Percentiles rank a stretch among this genome's conserved stretches.
Conservation (phyloP, 352 stramenopile species). For the Pythium insidiosum region DNA sequence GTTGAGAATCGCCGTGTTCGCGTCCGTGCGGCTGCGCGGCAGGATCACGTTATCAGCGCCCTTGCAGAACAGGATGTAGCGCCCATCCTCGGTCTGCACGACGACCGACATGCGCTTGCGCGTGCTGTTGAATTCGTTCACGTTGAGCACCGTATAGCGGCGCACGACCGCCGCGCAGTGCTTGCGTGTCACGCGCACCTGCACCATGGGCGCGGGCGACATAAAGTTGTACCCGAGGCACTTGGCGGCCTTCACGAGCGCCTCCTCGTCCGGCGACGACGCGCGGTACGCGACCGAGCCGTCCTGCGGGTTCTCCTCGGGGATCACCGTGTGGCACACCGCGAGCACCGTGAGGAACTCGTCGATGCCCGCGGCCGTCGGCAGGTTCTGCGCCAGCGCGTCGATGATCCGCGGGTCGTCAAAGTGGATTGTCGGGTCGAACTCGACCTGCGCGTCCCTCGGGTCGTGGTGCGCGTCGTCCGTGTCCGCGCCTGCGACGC, state of each 20-base stretch:
- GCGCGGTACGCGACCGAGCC: slow-evolving; percentile 72
- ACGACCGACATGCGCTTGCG: slow-evolving; percentile 98
- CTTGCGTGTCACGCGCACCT: slow-evolving; percentile 47
- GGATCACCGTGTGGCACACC: slow-evolving; percentile 74
- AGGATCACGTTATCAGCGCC: slow-evolving; percentile 84
- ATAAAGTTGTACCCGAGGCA: slow-evolving; percentile 81
- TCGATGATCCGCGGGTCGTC: slow-evolving; percentile 58
- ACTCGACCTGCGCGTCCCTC: slow-evolving; percentile 45
- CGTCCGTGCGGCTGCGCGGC: slow-evolving; percentile 30
- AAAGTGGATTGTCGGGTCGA: slow-evolving; percentile 59
- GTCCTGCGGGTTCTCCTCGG: slow-evolving; percentile 36
- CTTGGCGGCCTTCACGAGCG: slow-evolving; percentile 85
- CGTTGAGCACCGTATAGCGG: slow-evolving; percentile 63
- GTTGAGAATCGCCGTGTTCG: slow-evolving; percentile 21
- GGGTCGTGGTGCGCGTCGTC: slow-evolving; percentile 25
- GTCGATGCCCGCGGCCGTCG: slow-evolving; percentile 26
- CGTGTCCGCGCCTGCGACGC: neutral
- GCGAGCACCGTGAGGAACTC: slow-evolving; percentile 67
- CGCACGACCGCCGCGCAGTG: slow-evolving; percentile 14
- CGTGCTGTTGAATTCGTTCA: slow-evolving; percentile 87
- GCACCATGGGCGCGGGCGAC: slow-evolving; percentile 41
- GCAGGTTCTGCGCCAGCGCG: slow-evolving; percentile 19
- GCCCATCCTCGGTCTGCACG: slow-evolving; percentile 41
- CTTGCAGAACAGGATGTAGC: slow-evolving; percentile 64
- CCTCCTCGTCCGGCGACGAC: slow-evolving; percentile 90